These are phyloP conservation scores for Geosmithia morbida DNA, from an alignment of 2,329 filamentous ascomycete genomes.

Conservation along the genomic window DNA sequence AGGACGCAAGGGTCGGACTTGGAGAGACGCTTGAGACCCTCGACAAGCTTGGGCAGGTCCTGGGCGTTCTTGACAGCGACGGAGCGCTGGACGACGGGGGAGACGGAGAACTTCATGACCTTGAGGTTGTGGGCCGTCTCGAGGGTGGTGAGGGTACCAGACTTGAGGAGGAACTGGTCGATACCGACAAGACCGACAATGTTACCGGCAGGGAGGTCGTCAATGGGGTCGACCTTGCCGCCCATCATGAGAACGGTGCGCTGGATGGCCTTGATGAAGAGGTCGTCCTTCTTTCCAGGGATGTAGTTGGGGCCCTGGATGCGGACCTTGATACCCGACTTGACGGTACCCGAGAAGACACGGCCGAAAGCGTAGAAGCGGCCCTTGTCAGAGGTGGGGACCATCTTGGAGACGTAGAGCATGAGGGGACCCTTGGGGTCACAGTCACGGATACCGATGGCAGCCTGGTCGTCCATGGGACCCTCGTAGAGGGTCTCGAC, in stretches of 20 bases:
- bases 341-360: conserved; percentile 98
- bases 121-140: conserved; percentile 99
- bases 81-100: conserved; percentile 94
- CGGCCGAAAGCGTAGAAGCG: conserved; percentile 99
- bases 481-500: conserved; percentile 98
- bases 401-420: conserved; percentile 99
- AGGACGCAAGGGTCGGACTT: conserved; percentile 99
- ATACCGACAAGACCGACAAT: conserved; percentile 99
- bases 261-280: conserved; percentile 99
- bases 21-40: conserved; percentile 99
- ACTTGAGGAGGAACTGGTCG: conserved; percentile 99
- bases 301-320: conserved; percentile 99
- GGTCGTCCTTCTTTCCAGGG: conserved; percentile 96
- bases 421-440: conserved; percentile 97
- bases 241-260: conserved; percentile 99
- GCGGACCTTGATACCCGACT: conserved; percentile 97
- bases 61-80: conserved; percentile 99
- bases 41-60: conserved; percentile 98
- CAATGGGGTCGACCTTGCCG: conserved; percentile 95
- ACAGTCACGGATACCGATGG: conserved; percentile 96
- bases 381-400: conserved; percentile 98
- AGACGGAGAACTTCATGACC: conserved; percentile 99
- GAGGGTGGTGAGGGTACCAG: conserved; percentile 93
- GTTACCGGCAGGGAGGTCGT: conserved; percentile 98
- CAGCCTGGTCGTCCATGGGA: conserved; percentile 80